phyloP scores from a whole-genome alignment of 129 eudicot genomes.

The Pittosporum tobira region DNA sequence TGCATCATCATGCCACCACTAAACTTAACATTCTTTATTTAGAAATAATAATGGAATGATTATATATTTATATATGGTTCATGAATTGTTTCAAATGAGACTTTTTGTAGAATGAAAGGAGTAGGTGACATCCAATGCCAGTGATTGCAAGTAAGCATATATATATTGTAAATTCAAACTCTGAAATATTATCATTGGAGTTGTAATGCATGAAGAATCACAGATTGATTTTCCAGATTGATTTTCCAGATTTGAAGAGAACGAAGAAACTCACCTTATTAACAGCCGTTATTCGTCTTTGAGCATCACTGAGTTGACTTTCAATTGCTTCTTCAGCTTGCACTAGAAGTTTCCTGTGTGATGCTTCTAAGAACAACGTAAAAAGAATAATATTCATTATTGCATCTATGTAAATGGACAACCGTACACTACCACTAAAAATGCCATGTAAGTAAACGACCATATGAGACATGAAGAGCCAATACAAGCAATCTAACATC shows the following conservation, averaged over 20 bases:
- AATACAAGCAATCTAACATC: background rate
- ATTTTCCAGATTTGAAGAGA: slow-evolving; percentile 5
- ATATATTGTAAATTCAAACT: background rate
- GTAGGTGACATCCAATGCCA: too few relatives aligned
- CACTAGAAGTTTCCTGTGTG: slow-evolving; percentile 52
- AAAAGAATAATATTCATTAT: background rate
- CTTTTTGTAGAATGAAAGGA: too few relatives aligned
- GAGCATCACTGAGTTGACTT: too few relatives aligned
- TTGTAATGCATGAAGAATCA: background rate
- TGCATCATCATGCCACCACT: too few relatives aligned
- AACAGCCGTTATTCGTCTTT: slow-evolving; percentile 44
- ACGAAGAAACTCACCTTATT: slow-evolving; percentile 54
- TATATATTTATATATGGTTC: too few relatives aligned
- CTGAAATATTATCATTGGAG: background rate
- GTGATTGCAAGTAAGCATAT: too few relatives aligned
- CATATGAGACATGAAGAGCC: background rate
- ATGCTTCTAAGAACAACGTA: slow-evolving; percentile 33
- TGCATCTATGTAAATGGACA: background rate
- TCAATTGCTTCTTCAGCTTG: too few relatives aligned
- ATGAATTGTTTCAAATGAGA: too few relatives aligned
- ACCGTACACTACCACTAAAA: too few relatives aligned
- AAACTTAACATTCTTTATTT: too few relatives aligned
- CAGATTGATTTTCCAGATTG: too few relatives aligned
- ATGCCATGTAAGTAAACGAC: background rate
- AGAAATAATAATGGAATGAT: too few relatives aligned